A percentile compares a stretch with the other conserved stretches of the same genome.
Conservation (phyloP, 106 monocot genomes). For the Dendrobium catenatum region DNA sequence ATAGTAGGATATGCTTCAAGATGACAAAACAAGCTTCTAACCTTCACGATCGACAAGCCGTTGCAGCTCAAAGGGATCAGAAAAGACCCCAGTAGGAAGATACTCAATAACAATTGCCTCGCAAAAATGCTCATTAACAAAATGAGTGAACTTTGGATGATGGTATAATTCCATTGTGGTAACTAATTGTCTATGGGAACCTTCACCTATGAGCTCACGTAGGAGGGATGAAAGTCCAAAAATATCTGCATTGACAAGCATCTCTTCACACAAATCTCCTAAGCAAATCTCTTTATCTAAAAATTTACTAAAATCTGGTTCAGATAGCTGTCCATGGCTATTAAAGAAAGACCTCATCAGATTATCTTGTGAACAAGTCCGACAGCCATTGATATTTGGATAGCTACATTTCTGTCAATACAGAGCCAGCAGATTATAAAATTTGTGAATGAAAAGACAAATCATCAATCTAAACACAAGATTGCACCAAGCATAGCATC, state of each 20-base stretch:
- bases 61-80: constrained; percentile 84
- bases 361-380: constrained; percentile 3
- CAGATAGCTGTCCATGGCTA: constrained; percentile 14
- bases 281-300: constrained; percentile 17
- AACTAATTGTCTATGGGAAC: constrained; percentile 31
- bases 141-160: constrained; percentile 8
- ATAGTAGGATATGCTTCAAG: too few relatives aligned
- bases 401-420: not conserved
- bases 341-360: constrained; percentile 16
- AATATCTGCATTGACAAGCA: too few relatives aligned
- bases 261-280: not conserved
- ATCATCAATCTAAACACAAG: not conserved
- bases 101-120: constrained; percentile 46
- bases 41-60: constrained; percentile 53
- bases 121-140: constrained; percentile 11
- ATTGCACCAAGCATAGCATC: too few relatives aligned
- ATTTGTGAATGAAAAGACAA: not conserved
- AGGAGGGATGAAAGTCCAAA: too few relatives aligned
- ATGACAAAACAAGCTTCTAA: constrained; percentile 8
- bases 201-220: too few relatives aligned
- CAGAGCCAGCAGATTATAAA: not conserved
- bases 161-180: constrained; percentile 30
- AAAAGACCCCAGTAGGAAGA: constrained; percentile 75
- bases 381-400: not conserved
- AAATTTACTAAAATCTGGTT: constrained; percentile 25